Conservation (phyloP, 139 green algal species). For the Picochlorum sp. region DNA sequence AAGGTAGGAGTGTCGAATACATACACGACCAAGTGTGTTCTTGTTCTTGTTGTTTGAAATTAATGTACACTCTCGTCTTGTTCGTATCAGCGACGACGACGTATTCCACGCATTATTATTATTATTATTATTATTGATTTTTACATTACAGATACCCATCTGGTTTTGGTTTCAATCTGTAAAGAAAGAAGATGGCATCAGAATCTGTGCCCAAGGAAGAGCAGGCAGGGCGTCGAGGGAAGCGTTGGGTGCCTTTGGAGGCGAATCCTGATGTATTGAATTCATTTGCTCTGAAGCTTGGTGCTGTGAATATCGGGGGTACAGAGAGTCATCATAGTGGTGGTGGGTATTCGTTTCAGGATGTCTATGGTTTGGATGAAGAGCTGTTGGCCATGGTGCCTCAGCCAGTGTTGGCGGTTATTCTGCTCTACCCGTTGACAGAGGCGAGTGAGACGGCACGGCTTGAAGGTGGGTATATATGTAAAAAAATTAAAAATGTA, state of each 20-base stretch:
- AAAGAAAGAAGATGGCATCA: too few relatives aligned
- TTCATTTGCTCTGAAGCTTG: constrained; percentile 54
- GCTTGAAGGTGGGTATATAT: constrained; percentile 36
- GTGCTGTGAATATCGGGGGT: constrained; percentile 33
- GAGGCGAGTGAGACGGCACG: constrained; percentile 45
- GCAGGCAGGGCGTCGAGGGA: not conserved
- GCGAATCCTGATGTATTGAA: constrained; percentile 83
- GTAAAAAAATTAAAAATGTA: not conserved
- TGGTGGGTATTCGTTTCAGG: constrained; percentile 43
- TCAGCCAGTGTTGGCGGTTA: constrained; percentile 62
- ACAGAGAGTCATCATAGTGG: constrained; percentile 3
- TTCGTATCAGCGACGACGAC: too few relatives aligned
- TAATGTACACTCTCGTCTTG: too few relatives aligned
- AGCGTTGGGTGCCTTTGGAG: constrained; percentile 60
- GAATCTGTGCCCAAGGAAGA: not conserved
- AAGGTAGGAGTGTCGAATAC: too few relatives aligned
- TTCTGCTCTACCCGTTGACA: constrained; percentile 84
- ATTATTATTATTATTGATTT: too few relatives aligned
- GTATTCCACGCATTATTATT: too few relatives aligned
- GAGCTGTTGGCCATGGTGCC: constrained; percentile 86
- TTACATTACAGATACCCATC: too few relatives aligned
- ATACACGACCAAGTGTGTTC: too few relatives aligned
- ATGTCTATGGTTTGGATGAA: constrained; percentile 73
- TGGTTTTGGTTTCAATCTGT: too few relatives aligned
- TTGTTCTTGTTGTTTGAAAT: too few relatives aligned